Evolutionary conservation across 1,284 basidiomycete genomes (phyloP), one percentile per base, ranked within the genome.

Genomic region (Pseudozyma pruni): DNA sequence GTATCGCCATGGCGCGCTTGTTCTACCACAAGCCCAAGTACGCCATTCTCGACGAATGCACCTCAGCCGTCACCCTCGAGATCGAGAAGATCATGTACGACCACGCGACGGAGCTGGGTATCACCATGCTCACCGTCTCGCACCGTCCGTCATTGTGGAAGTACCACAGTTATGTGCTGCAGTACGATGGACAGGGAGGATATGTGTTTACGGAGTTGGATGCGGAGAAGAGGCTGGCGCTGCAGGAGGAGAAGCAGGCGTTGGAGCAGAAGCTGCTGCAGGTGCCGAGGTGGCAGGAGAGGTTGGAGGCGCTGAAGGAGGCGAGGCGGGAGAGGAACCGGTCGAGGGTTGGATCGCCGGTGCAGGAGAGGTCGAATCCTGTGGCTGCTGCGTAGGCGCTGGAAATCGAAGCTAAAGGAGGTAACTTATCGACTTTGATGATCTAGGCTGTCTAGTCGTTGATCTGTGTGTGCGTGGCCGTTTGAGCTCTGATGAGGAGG

Each of bases 1-100:
- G 95, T 83, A 91, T 98, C 64, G 95, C 95, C 0, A 98, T 96
- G 93, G 94, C 94, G 7, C 86, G 95, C 63, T 83, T 98, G 71
- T 98, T 97, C 84, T 98, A 98, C 84, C 95, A 98, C 83, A 86
- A 87, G 69, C 95, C 95, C 17, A 94, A 93, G 91, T 98, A 95
- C 76, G 95, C 94, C 5, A 94, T 98, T 52, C 86, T 98, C 39
- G 95, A 98, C 80, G 95, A 98, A 83, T 95, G 94, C 67, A 98
- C 95, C 1, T 92, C 90, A 11, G 89, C 95, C 0, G 94, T 98
- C 11, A 94, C 94, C 6, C 87, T 91, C 16, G 93, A 95, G 57
- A 90, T 96, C 81, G 95, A 98, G 83, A 92, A 90, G 53, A 70
- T 88, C 84, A 96, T 97, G 93, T 98, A 97, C 89, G 92, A 94